Evolutionary conservation across 441 rosid species (phyloP), one percentile per base, ranked within the genome.

Genomic region (Croton laevigatus): DNA sequence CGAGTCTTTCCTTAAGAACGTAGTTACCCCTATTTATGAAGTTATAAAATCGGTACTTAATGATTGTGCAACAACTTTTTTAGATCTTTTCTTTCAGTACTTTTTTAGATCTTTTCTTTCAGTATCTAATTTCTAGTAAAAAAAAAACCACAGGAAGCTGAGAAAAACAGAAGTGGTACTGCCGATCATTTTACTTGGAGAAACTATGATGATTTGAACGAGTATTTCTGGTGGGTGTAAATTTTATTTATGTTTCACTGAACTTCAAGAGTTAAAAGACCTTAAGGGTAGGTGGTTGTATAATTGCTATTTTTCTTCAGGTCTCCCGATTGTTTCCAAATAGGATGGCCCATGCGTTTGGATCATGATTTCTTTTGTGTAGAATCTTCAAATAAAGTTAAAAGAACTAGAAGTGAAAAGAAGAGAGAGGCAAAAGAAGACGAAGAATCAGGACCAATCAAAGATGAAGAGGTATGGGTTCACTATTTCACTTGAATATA

Each of bases 121-220:
- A 32, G 65, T 36, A 55, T 71, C 80, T 78, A 77, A 79, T 70
- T 68, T 66, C 68, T 51, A 69, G 62, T 8, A 75, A 8, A 16
- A 70, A n/a, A 16, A 71, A 72, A 76, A 74, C 59, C 85, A 78
- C 84, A 95, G 99, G 99, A 95, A 86, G 91, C 95, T 81, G 68
- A 80, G 75, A 91, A 89, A 81, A 88, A 65, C 85, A 87, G 87
- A 83, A 83, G 82, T 51, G 99, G 97, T 66, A 87, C 95, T 16
- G 92, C 97, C 70, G 92, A 91, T 76, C 90, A 95, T 80, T 91
- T 93, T 66, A 85, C 87, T 63, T 95, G 98, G 99, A 89, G 99
- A 86, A 95, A 95, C 86, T 95, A 92, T 17, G 99, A 95, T 83
- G 99, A 95, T 76, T 84, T 92, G 72, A 95, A 93, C 42, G 99